Base-by-base conservation (phyloP, 2,329 filamentous ascomycete genomes). In the Penicillium psychrosexuale region DNA sequence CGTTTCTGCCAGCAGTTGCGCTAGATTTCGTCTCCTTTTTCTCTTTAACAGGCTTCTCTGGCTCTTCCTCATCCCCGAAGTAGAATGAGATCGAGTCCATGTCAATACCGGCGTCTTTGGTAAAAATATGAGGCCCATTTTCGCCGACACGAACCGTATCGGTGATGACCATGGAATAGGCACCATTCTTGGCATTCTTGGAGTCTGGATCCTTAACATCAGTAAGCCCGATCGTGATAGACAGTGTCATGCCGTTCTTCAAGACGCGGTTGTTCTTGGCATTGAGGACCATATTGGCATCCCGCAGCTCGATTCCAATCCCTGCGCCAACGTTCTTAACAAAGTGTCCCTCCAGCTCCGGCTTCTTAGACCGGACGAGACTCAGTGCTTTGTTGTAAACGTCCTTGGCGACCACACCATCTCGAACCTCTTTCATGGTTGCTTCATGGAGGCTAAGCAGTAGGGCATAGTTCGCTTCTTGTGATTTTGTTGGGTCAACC, bases 191-290 rank as follows among this genome's bases (percentile, higher is more conserved):
- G 78, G 95, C 95, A 72, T 96, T 91, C 71, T 95, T 91, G 0
- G 91, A 85, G 57, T 88, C 86, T 11, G 88, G 84, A 69, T 97
- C 96, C 67, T 91, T 87, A 44, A 99, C 84, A 69, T 97, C 92
- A 56, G 86, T 88, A 67, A 99, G 89, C 11, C 93, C 92, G 5
- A 93, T 94, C 31, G 90, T 91, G 65, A 99, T 84, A 66, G 88
- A 89, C 12, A 99, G 81, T 0, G 94, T 99, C 94, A 99, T 99
- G 61, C 95, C 95, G 68, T 97, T 95, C 74, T 93, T 96, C 54
- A 99, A 78, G 5, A 83, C 82, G 48, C 92, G 85, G 28, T 79
- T 81, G 71, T 92, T 97, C 78, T 99, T 99, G 56, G 81, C 88
- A 66, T 91, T 97, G 36, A 99, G 78, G 2, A 94, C 75, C 56